A percentile compares a stretch with the other conserved stretches of the same genome.
phyloP scores from a whole-genome alignment of 1,284 basidiomycete species.

The Moesziomyces sp. region DNA sequence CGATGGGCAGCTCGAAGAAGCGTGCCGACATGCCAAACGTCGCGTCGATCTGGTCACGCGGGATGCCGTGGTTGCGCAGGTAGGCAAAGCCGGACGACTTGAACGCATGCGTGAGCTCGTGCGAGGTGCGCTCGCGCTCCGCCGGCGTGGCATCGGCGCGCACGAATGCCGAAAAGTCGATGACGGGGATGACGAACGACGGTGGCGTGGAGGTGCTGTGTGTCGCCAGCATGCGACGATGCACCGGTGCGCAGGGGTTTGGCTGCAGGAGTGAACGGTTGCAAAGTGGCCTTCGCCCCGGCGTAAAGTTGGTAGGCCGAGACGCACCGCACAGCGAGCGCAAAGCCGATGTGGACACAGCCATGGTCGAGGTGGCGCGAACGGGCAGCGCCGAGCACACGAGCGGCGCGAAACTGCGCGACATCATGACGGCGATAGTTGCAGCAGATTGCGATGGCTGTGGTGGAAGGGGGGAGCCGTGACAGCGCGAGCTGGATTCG shows the following conservation, averaged over 20 bases:
- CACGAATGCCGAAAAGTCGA: constrained; percentile 78
- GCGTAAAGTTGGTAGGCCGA: too few relatives aligned
- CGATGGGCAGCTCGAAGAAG: constrained; percentile 77
- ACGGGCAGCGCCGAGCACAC: too few relatives aligned
- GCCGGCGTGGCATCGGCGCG: constrained; percentile 70
- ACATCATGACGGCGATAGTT: too few relatives aligned
- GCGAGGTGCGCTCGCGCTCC: constrained; percentile 76
- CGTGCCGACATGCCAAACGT: constrained; percentile 78
- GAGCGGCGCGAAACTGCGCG: too few relatives aligned
- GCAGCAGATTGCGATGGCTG: too few relatives aligned
- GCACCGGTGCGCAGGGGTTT: neutral
- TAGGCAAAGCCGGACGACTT: constrained; percentile 72
- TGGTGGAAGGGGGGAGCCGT: too few relatives aligned
- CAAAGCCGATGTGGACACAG: too few relatives aligned
- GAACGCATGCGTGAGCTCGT: constrained; percentile 79
- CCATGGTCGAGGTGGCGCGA: too few relatives aligned
- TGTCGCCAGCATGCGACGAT: constrained; percentile 10
- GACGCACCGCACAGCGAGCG: too few relatives aligned
- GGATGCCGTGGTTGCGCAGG: constrained; percentile 31
- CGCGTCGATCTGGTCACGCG: constrained; percentile 52
- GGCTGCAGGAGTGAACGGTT: too few relatives aligned
- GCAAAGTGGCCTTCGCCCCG: too few relatives aligned
- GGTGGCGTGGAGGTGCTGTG: constrained; percentile 7
- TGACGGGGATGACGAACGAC: constrained; percentile 73
- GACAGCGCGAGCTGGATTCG: too few relatives aligned